phyloP scores from a whole-genome alignment of 2,329 filamentous ascomycete genomes.

The Rutstroemia sp. region DNA sequence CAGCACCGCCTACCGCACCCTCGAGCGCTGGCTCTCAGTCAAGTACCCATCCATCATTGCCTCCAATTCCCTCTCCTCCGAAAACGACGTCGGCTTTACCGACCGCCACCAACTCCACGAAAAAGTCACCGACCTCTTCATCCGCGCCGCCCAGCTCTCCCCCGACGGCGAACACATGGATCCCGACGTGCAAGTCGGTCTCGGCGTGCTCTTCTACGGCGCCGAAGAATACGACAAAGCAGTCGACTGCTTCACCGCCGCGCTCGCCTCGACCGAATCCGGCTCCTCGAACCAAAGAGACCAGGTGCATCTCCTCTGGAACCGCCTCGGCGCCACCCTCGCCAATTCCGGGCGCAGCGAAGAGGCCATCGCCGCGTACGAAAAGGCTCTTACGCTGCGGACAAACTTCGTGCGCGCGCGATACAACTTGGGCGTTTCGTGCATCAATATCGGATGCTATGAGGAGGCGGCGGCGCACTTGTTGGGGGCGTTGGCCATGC shows the following conservation, averaged over 20 bases:
- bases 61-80: conserved; percentile 59
- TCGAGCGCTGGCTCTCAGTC: conserved; percentile 93
- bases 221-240: conserved; percentile 98
- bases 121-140: conserved; percentile 85
- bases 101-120: conserved; percentile 85
- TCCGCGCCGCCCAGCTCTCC: conserved; percentile 83
- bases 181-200: conserved; percentile 92
- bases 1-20: conserved; percentile 87
- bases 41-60: conserved; percentile 83
- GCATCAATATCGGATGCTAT: conserved; percentile 96
- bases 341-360: conserved; percentile 91
- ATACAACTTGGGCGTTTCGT: conserved; percentile 93
- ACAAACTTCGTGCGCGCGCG: conserved; percentile 95
- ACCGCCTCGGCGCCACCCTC: conserved; percentile 88
- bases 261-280: conserved; percentile 76
- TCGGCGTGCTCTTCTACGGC: conserved; percentile 96
- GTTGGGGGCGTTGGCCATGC: conserved; percentile 87
- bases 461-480: conserved; percentile 90
- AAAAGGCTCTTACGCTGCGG: conserved; percentile 79
- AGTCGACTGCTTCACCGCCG: conserved; percentile 94
- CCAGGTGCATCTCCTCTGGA: conserved; percentile 93
- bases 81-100: conserved; percentile 86
- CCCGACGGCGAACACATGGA: conserved; percentile 95
- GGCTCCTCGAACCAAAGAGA: conserved; percentile 77
- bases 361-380: conserved; percentile 95